Percentiles rank a stretch among this genome's conserved stretches.
Evolutionary conservation across 1,284 basidiomycete species (phyloP).

Genomic region (Anthracocystis panici-leucophaei): DNA sequence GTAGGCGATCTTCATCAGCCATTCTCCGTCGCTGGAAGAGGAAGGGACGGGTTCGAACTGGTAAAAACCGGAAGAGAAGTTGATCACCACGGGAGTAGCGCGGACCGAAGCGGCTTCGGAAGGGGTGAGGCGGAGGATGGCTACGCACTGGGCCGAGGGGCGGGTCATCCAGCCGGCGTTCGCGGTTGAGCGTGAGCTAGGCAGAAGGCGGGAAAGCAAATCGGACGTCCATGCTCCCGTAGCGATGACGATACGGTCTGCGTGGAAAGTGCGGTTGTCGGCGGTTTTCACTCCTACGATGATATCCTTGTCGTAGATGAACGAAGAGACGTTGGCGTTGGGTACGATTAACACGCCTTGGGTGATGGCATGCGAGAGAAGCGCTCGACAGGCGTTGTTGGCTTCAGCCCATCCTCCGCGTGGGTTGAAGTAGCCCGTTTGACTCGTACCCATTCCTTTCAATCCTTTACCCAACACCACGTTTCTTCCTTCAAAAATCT

Average conservation of each 20-base stretch:
- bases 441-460: constrained; percentile 29
- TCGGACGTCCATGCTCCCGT: constrained; percentile 86
- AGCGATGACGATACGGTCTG: constrained; percentile 77
- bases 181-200: constrained; percentile 24
- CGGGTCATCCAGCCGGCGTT: constrained; percentile 26
- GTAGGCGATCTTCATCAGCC: constrained; percentile 77
- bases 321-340: constrained; percentile 74
- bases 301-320: constrained; percentile 66
- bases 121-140: constrained; percentile 78
- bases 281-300: constrained; percentile 77
- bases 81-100: constrained; percentile 78
- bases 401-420: constrained; percentile 89
- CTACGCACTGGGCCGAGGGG: constrained; percentile 76
- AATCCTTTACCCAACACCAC: constrained; percentile 22
- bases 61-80: constrained; percentile 73
- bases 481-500: constrained; percentile 15
- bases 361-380: constrained; percentile 75
- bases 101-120: constrained; percentile 78
- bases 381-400: constrained; percentile 75
- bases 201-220: constrained; percentile 72
- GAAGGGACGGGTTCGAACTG: constrained; percentile 74
- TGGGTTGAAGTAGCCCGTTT: constrained; percentile 77
- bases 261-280: constrained; percentile 75
- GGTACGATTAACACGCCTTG: constrained; percentile 76
- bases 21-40: constrained; percentile 66